Percentiles rank a stretch among this genome's conserved stretches.
phyloP scores from a whole-genome alignment of 1,284 basidiomycete genomes.

The Laetiporus sulphureus region DNA sequence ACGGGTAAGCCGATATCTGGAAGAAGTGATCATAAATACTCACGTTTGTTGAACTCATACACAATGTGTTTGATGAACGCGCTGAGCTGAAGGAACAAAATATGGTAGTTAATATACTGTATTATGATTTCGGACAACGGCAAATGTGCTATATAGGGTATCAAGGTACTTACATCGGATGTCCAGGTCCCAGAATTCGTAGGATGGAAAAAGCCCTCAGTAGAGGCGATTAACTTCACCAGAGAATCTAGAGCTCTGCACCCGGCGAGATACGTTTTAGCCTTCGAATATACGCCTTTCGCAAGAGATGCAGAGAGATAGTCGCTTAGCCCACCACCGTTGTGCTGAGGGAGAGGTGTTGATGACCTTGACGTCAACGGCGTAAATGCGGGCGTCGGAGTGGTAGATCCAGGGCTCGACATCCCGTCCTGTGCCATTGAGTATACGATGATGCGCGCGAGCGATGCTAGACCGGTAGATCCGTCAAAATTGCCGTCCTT shows the following conservation, averaged over 20 bases:
- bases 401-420: constrained; percentile 44
- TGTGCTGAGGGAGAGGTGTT: constrained; percentile 45
- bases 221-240: constrained; percentile 79
- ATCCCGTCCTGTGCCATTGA: constrained; percentile 79
- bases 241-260: constrained; percentile 85
- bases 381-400: constrained; percentile 57
- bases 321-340: constrained; percentile 42
- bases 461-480: too few relatives aligned
- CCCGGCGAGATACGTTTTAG: constrained; percentile 71
- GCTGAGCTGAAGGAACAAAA: constrained; percentile 42
- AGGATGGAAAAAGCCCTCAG: constrained; percentile 87
- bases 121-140: constrained; percentile 1
- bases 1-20: too few relatives aligned
- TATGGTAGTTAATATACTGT: constrained; percentile 5
- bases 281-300: constrained; percentile 30
- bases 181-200: constrained; percentile 71
- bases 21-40: too few relatives aligned
- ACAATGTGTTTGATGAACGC: constrained; percentile 86
- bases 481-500: constrained; percentile 9
- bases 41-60: constrained; percentile 83
- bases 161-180: constrained; percentile 42
- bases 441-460: constrained; percentile 86
- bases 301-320: constrained; percentile 56
- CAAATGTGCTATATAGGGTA: too few relatives aligned
- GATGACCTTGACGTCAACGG: constrained; percentile 55